A percentile compares a stretch with the other conserved stretches of the same genome.
Conservation (phyloP, 805 yeast genomes). For the Metschnikowia kofuensis region DNA sequence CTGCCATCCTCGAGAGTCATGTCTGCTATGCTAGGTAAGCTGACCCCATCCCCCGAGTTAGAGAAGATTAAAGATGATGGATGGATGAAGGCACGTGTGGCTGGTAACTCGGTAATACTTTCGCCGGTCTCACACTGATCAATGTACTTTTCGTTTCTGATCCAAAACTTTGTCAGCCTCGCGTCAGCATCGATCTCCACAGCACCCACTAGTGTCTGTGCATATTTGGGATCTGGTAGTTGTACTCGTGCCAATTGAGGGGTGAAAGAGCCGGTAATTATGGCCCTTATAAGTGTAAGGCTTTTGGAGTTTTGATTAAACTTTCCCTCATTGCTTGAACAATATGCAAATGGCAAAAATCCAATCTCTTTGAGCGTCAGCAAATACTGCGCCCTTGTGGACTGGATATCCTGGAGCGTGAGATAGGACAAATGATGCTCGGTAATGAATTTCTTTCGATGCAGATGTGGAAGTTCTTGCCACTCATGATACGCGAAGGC, state of each 20-base stretch:
- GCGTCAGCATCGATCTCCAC: slow-evolving; percentile 86
- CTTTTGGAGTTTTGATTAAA: slow-evolving; percentile 54
- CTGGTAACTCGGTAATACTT: slow-evolving; percentile 39
- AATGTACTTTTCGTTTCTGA: slow-evolving; percentile 55
- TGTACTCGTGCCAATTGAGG: slow-evolving; percentile 83
- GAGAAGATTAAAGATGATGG: slow-evolving; percentile 80
- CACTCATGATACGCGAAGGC: slow-evolving; percentile 59
- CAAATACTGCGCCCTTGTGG: slow-evolving; percentile 67
- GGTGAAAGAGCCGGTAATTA: slow-evolving; percentile 76
- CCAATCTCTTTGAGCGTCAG: slow-evolving; percentile 76
- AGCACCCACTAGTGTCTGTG: slow-evolving; percentile 71
- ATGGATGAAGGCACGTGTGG: slow-evolving; percentile 75
- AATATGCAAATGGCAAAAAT: slow-evolving; percentile 59
- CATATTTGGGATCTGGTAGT: slow-evolving; percentile 75
- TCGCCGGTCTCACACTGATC: slow-evolving; percentile 12
- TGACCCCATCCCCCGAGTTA: slow-evolving; percentile 25
- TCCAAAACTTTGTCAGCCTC: slow-evolving; percentile 66
- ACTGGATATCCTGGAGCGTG: slow-evolving; percentile 65
- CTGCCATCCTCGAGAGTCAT: slow-evolving; percentile 40
- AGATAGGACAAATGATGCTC: slow-evolving; percentile 61
- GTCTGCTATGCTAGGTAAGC: slow-evolving; percentile 18
- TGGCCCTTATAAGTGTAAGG: slow-evolving; percentile 53
- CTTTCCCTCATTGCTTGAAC: slow-evolving; percentile 12
- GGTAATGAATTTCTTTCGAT: slow-evolving; percentile 42
- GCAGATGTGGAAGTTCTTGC: slow-evolving; percentile 20